A percentile compares a stretch with the other conserved stretches of the same genome.
Conservation (phyloP, 306 rosid genomes). For the Amphicarpaea edgeworthii region DNA sequence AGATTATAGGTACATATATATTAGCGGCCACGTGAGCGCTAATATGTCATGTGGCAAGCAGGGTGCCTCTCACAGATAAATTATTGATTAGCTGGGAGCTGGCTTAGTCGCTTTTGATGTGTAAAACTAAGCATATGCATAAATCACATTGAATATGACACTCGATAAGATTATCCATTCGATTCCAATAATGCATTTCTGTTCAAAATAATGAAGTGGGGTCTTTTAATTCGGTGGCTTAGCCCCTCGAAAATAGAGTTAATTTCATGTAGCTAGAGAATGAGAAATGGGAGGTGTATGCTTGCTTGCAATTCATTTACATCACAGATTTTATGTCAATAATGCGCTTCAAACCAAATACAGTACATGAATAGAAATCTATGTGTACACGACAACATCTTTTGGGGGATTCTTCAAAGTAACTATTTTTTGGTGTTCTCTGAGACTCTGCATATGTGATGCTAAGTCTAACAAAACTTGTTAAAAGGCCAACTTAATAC, state of each 20-base stretch:
- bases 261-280: background rate
- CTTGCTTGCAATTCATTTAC: conserved; percentile 37
- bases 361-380: conserved; percentile 22
- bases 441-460: background rate
- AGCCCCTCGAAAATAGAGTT: conserved; percentile 31
- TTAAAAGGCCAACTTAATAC: background rate
- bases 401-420: background rate
- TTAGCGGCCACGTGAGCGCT: conserved; percentile 46
- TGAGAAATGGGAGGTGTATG: conserved; percentile 36
- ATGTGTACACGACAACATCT: background rate
- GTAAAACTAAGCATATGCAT: conserved; percentile 38
- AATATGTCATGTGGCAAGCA: conserved; percentile 36
- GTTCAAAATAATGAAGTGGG: conserved; percentile 48
- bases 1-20: background rate
- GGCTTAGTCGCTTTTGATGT: conserved; percentile 35
- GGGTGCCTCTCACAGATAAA: conserved; percentile 31
- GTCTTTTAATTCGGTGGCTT: conserved; percentile 20
- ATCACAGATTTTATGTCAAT: conserved; percentile 37
- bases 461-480: background rate
- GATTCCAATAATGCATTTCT: conserved; percentile 45
- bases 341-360: conserved; percentile 11
- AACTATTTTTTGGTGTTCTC: background rate
- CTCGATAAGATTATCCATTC: conserved; percentile 29
- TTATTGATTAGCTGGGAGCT: conserved; percentile 45
- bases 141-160: conserved; percentile 45